phyloP scores from a whole-genome alignment of 805 yeast species.

The Debaryomyces hansenii region DNA sequence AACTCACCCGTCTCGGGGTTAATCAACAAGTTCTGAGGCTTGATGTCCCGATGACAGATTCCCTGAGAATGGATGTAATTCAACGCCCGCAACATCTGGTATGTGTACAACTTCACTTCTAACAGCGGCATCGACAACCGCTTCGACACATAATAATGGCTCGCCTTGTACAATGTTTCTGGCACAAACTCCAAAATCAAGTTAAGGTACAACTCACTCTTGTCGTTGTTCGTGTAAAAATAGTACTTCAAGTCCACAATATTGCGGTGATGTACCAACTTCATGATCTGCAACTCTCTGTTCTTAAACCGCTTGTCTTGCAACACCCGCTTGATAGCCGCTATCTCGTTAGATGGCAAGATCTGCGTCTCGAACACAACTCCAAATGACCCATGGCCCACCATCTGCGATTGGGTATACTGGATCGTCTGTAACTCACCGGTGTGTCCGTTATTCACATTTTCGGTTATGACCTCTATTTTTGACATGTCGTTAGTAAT shows the following conservation, averaged over 20 bases:
- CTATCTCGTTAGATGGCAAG: conserved; percentile 69
- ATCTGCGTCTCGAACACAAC: conserved; percentile 90
- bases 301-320: conserved; percentile 94
- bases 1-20: conserved; percentile 83
- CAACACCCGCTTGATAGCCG: conserved; percentile 94
- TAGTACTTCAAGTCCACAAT: conserved; percentile 85
- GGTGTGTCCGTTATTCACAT: conserved; percentile 69
- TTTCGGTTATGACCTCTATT: conserved; percentile 55
- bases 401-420: conserved; percentile 82
- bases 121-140: conserved; percentile 81
- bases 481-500: conserved; percentile 41
- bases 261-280: conserved; percentile 79
- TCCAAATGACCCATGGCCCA: conserved; percentile 99
- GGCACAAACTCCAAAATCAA: conserved; percentile 91
- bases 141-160: conserved; percentile 76
- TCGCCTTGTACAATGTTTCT: conserved; percentile 91
- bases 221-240: conserved; percentile 74
- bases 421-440: conserved; percentile 63
- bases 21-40: conserved; percentile 84
- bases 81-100: conserved; percentile 72
- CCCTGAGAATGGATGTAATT: conserved; percentile 76
- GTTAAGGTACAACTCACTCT: conserved; percentile 79
- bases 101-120: conserved; percentile 84
- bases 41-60: conserved; percentile 91
- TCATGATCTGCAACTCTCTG: conserved; percentile 95